A percentile compares a stretch with the other conserved stretches of the same genome.
Conservation (phyloP, 2,329 filamentous ascomycete genomes). For the Fusarium pilosicola region DNA sequence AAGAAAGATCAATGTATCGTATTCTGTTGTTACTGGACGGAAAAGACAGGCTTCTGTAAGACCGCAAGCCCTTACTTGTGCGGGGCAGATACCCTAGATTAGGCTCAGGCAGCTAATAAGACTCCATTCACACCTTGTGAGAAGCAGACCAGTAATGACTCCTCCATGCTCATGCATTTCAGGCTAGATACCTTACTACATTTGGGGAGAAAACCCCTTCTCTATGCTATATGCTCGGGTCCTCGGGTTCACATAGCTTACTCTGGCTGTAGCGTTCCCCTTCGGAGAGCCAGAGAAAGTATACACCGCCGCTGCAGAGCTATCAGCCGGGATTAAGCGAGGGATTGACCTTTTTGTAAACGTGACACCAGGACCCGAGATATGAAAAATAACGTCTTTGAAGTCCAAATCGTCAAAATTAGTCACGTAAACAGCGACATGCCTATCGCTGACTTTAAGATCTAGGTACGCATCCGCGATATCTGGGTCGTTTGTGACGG, state of each 20-base stretch:
- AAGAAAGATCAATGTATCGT: not conserved
- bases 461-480: not conserved
- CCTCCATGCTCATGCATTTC: not conserved
- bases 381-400: not conserved
- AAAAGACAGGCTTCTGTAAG: not conserved
- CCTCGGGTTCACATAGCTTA: not conserved
- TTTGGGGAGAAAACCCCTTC: not conserved
- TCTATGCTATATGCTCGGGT: not conserved
- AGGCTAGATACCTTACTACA: not conserved
- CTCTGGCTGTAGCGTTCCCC: not conserved
- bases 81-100: too few relatives aligned
- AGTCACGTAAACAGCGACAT: not conserved
- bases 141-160: not conserved
- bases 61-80: not conserved
- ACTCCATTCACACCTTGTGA: too few relatives aligned
- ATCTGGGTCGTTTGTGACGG: not conserved
- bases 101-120: too few relatives aligned
- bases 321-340: not conserved
- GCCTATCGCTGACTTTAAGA: not conserved
- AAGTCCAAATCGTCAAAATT: slow-evolving; percentile 6
- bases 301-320: not conserved
- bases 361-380: not conserved
- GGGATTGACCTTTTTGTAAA: not conserved
- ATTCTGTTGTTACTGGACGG: accelerated
- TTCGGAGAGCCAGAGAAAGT: not conserved